Conservation (phyloP, 2,329 filamentous ascomycete species). For the Talaromyces sp. region DNA sequence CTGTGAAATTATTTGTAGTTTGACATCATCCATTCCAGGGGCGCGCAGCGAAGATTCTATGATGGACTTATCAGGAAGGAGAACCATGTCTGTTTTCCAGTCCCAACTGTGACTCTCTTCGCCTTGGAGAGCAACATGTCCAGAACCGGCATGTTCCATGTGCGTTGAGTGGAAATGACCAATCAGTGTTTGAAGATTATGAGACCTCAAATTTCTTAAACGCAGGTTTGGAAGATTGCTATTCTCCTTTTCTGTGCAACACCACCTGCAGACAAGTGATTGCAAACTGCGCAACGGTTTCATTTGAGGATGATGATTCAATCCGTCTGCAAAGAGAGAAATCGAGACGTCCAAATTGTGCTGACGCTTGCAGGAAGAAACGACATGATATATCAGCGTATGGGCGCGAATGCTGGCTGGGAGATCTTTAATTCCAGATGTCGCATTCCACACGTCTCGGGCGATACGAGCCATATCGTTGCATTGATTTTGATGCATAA, state of each 20-base stretch:
- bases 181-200: constrained; percentile 25
- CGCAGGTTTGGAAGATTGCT: background rate
- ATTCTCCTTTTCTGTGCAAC: constrained; percentile 34
- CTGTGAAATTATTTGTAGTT: constrained; percentile 46
- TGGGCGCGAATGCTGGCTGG: constrained; percentile 58
- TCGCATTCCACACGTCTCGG: constrained; percentile 57
- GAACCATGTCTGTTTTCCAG: constrained; percentile 58
- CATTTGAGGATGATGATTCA: constrained; percentile 54
- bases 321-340: constrained; percentile 53
- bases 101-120: constrained; percentile 32
- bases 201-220: constrained; percentile 15
- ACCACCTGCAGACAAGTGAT: constrained; percentile 50
- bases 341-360: constrained; percentile 55
- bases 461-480: constrained; percentile 51
- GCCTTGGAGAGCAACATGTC: constrained; percentile 15
- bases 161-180: constrained; percentile 34
- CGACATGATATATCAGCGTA: constrained; percentile 58
- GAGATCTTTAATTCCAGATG: constrained; percentile 55
- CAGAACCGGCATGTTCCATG: constrained; percentile 21
- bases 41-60: constrained; percentile 10
- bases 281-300: constrained; percentile 51
- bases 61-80: constrained; percentile 45
- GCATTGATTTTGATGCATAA: constrained; percentile 43
- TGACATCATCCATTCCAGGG: constrained; percentile 49
- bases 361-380: constrained; percentile 50